phyloP scores from a whole-genome alignment of 2,329 filamentous ascomycete genomes.

The Cercospora sesami region DNA sequence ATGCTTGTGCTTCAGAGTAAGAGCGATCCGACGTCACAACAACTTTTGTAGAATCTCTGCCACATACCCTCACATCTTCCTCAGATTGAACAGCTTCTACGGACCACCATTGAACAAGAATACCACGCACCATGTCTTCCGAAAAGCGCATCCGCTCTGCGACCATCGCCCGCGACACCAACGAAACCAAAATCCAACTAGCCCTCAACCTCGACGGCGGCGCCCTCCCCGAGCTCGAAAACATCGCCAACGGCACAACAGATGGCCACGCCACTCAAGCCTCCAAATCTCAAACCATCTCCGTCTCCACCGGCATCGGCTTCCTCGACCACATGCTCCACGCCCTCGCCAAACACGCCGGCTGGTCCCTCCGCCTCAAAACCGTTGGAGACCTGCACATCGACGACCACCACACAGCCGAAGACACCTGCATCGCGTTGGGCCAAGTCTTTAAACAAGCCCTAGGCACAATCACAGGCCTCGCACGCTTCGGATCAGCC shows the following conservation, averaged over 20 bases:
- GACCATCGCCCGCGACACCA: conserved; percentile 82
- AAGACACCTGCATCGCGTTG: conserved; percentile 91
- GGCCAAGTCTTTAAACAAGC: conserved; percentile 79
- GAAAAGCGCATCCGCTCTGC: conserved; percentile 61
- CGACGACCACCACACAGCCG: conserved; percentile 97
- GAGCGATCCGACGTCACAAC: conserved; percentile 15
- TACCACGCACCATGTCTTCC: conserved; percentile 29
- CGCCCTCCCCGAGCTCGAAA: conserved; percentile 45
- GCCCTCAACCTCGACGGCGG: conserved; percentile 93
- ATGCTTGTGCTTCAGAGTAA: conserved; percentile 12
- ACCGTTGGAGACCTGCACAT: conserved; percentile 92
- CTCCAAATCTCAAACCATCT: conserved; percentile 81
- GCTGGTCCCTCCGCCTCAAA: conserved; percentile 82
- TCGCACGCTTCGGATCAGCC: conserved; percentile 86
- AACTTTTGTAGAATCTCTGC: conserved; percentile 6
- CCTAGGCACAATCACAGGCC: conserved; percentile 73
- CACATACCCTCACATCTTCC: neutral
- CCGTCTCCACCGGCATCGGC: conserved; percentile 88
- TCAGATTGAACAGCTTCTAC: neutral
- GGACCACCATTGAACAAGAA: neutral
- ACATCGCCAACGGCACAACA: conserved; percentile 56
- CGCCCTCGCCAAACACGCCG: conserved; percentile 90
- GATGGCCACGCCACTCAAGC: conserved; percentile 77
- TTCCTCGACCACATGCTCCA: conserved; percentile 99
- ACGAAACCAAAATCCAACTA: conserved; percentile 96